Evolutionary conservation across 2,329 filamentous ascomycete species (phyloP), one percentile per base, ranked within the genome.

Genomic region (Dactylellina drechsleri): DNA sequence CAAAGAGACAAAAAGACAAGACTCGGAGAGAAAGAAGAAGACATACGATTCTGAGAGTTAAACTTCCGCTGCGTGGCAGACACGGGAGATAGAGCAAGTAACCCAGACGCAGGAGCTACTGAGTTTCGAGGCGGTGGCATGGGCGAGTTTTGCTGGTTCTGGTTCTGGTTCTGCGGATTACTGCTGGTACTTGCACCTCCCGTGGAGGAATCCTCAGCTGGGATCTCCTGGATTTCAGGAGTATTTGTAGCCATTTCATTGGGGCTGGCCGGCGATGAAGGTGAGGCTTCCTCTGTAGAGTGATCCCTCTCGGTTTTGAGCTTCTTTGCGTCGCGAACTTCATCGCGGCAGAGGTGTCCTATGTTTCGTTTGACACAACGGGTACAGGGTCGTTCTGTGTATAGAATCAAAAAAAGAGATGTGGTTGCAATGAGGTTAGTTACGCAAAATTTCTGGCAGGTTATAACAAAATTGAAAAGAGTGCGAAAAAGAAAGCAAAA

Each of bases 321-420:
- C 83, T 93, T 94, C 83, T 95, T 96, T 74, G 89, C 85, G 81
- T 99, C 94, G 82, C 94, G 90, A 79, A 93, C 94, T 83, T 98
- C 95, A 83, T 99, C 95, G 84, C 97, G 95, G 83, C 95, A 99
- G 78, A 99, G 87, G 83, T 99, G 95, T 80, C 94, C 95, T 82
- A 99, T 99, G 84, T 97, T 97, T 81, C 95, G 90, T 85, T 98
- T 99, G 84, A 98, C 92, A 85, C 95, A 99, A 84, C 95, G 89
- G 80, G 92, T 94, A 87, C 95, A 99, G 80, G 95, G 95, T 82
- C 95, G 90, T 85, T 96, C 92, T 79, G 66, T 71, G 77, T 77
- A 77, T 66, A 77, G 76, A 72, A 72, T 61, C 58, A 72, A 71
- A 53, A 57, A 54, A 61, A 54, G 62, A 80, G 81, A 83, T 78